Conservation (phyloP, 2,329 filamentous ascomycete genomes). For the Microsporum ferrugineum region DNA sequence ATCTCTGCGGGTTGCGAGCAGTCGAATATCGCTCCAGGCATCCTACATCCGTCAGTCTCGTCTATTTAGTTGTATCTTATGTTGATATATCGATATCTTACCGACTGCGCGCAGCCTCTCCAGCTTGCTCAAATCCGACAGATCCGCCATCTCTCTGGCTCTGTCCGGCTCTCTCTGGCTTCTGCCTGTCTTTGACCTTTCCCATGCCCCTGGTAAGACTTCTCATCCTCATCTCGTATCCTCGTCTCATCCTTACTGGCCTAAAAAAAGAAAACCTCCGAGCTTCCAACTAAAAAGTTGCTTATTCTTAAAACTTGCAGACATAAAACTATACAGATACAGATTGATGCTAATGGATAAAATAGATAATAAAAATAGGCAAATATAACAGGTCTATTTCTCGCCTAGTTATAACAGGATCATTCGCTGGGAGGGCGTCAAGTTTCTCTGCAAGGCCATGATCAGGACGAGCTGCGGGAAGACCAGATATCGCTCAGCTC, state of each 20-base stretch:
- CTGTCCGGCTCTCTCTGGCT: background rate
- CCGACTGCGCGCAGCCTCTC: slow-evolving; percentile 24
- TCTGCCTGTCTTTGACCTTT: background rate
- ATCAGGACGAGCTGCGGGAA: background rate
- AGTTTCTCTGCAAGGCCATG: background rate
- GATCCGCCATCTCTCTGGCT: background rate
- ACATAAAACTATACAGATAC: too few relatives aligned
- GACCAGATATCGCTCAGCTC: background rate
- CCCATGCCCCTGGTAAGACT: too few relatives aligned
- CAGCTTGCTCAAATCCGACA: background rate
- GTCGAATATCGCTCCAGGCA: slow-evolving; percentile 36
- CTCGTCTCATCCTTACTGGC: background rate
- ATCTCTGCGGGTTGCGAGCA: slow-evolving; percentile 31
- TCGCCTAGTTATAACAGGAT: background rate
- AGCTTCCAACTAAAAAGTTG: background rate
- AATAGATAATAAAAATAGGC: background rate
- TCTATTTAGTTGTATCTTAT: background rate
- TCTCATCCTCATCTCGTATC: background rate
- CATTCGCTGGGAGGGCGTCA: too few relatives aligned
- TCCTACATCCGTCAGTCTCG: slow-evolving; percentile 2
- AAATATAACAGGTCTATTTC: background rate
- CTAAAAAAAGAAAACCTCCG: background rate
- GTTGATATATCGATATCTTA: slow-evolving; percentile 12
- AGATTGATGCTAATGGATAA: background rate
- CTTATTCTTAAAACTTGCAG: background rate